A percentile compares a stretch with the other conserved stretches of the same genome.
Evolutionary conservation across 768 basidiomycete species (phyloP).

Genomic region (Galerina sulciceps): DNA sequence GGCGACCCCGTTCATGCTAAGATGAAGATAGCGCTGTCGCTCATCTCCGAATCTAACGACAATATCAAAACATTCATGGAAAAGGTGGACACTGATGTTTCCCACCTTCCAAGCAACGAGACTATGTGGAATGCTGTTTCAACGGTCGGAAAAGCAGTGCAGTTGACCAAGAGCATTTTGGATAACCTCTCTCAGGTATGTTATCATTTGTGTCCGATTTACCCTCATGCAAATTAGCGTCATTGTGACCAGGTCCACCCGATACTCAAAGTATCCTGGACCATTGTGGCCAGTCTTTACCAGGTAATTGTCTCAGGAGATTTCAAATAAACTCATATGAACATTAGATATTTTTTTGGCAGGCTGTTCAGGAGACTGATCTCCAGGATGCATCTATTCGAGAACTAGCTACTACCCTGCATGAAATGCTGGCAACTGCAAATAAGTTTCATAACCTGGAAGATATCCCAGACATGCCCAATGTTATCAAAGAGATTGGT

Average conservation of each 20-base stretch:
- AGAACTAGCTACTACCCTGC: not conserved
- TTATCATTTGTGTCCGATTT: no score
- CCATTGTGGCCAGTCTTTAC: not conserved
- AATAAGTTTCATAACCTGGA: not conserved
- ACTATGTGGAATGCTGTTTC: no score
- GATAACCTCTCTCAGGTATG: no score
- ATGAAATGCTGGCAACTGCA: constrained; percentile 3
- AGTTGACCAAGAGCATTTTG: no score
- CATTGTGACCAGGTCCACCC: not conserved
- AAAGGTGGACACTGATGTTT: no score
- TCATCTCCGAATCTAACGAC: not conserved
- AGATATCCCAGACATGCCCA: not conserved
- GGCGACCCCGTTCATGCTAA: not conserved
- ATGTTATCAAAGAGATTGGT: constrained; percentile 6
- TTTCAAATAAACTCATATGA: not conserved
- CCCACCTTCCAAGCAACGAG: no score
- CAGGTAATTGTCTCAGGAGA: not conserved
- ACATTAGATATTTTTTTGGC: no score
- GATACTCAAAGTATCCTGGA: not conserved
- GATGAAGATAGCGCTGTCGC: not conserved
- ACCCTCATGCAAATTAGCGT: no score
- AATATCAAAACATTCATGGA: no score
- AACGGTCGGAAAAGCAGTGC: no score
- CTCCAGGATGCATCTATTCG: not conserved
- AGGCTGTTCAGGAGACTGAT: not conserved